These are phyloP conservation scores for Fabrea salina DNA, from an alignment of 169 alveolate genomes.

Conservation along the genomic window DNA sequence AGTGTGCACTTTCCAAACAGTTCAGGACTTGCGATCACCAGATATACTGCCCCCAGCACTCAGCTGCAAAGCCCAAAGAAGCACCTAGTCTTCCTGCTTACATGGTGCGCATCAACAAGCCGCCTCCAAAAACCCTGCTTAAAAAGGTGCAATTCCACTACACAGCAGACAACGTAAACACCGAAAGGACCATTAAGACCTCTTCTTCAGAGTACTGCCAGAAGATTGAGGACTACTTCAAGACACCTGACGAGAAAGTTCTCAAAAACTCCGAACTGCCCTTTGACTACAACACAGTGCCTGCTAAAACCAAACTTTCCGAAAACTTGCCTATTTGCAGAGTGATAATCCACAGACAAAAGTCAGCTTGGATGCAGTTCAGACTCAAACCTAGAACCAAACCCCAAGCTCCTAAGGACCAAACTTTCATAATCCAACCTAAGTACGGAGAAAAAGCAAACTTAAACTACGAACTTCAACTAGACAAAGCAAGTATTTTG, in stretches of 20 bases:
- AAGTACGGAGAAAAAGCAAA: background rate
- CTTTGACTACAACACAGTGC: background rate
- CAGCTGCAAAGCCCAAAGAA: background rate
- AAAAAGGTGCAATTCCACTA: background rate
- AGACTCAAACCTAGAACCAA: background rate
- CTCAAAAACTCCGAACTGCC: background rate
- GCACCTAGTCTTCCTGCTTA: background rate
- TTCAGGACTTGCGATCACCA: background rate
- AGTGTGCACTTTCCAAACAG: background rate
- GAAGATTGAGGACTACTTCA: background rate
- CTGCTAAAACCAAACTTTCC: background rate
- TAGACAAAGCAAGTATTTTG: background rate
- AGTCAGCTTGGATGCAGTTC: background rate
- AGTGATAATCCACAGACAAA: background rate
- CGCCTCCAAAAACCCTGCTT: background rate
- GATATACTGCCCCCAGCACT: slow-evolving; percentile 8
- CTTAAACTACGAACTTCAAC: background rate
- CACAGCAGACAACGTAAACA: background rate
- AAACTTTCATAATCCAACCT: background rate
- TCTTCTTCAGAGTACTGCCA: background rate
- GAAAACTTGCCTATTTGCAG: background rate
- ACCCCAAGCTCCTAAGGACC: background rate
- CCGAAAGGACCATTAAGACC: background rate
- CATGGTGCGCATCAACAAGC: background rate
- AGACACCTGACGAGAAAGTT: background rate